These are phyloP conservation scores for Rhododendron griersonianum DNA, from an alignment of 148 eudicot genomes.

Conservation along the genomic window DNA sequence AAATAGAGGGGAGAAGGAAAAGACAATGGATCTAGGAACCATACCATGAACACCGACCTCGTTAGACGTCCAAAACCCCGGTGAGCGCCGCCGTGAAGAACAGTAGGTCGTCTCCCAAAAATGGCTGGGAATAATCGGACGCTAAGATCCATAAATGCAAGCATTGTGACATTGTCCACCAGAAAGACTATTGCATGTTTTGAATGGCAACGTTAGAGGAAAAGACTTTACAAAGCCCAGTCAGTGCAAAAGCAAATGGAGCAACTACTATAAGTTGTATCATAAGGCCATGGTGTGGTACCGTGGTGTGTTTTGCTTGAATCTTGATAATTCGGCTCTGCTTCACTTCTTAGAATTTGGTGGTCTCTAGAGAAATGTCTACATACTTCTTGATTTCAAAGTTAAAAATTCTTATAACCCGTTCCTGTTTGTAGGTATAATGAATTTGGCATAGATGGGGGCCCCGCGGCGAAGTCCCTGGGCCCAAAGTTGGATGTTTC, in stretches of 20 bases:
- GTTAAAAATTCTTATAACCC: neutral
- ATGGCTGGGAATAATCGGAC: too few species aligned
- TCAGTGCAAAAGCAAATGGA: neutral
- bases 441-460: conserved; percentile 75
- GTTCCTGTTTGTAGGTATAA: conserved; percentile 46
- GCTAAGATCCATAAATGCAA: too few species aligned
- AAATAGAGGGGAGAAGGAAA: too few species aligned
- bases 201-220: neutral
- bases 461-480: conserved; percentile 60
- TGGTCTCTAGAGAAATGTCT: neutral
- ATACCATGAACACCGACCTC: too few species aligned
- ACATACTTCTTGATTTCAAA: neutral
- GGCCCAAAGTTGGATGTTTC: conserved; percentile 57
- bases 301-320: neutral
- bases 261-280: too few species aligned
- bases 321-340: neutral
- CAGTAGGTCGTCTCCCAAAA: too few species aligned
- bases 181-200: neutral
- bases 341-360: neutral
- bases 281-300: neutral
- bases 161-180: too few species aligned
- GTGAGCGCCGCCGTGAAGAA: too few species aligned
- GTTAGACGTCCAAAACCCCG: too few species aligned
- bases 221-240: neutral
- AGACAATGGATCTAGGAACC: too few species aligned